phyloP scores from a whole-genome alignment of 208 protist genomes.

The Endotrypanum monterogeii region DNA sequence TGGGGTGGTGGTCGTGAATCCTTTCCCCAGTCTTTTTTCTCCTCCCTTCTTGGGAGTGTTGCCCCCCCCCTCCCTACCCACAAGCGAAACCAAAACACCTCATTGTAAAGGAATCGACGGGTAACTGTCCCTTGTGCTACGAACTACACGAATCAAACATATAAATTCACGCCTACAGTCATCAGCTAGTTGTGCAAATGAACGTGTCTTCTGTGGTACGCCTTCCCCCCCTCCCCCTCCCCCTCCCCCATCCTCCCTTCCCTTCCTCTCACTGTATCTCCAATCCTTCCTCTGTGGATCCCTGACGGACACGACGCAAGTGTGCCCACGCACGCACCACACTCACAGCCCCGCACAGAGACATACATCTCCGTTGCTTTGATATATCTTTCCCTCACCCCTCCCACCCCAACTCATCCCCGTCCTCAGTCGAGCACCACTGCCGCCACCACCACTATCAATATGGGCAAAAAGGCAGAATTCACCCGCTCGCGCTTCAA shows the following conservation, averaged over 20 bases:
- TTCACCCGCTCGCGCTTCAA: conserved; percentile 64
- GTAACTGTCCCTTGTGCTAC: too few species aligned
- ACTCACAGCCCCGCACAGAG: background rate
- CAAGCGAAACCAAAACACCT: background rate
- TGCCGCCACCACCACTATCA: too few species aligned
- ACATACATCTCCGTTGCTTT: too few species aligned
- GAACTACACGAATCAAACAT: background rate
- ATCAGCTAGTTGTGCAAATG: background rate
- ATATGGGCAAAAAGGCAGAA: conserved; percentile 73
- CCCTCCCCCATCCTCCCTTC: background rate
- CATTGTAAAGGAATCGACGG: background rate
- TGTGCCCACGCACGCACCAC: background rate
- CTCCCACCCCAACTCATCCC: background rate
- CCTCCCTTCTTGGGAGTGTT: background rate
- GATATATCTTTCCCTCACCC: background rate
- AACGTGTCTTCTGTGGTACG: too few species aligned
- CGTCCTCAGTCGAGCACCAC: too few species aligned
- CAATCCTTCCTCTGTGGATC: background rate
- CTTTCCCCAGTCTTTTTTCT: too few species aligned
- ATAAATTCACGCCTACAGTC: too few species aligned
- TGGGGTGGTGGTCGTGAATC: too few species aligned
- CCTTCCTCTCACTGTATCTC: background rate
- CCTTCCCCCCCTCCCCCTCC: background rate
- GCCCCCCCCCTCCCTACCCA: background rate
- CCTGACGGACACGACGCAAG: conserved; percentile 2